A percentile compares a stretch with the other conserved stretches of the same genome.
These are phyloP conservation scores for Kodamaea laetipori DNA, from an alignment of 805 yeast genomes.

Conservation along the genomic window DNA sequence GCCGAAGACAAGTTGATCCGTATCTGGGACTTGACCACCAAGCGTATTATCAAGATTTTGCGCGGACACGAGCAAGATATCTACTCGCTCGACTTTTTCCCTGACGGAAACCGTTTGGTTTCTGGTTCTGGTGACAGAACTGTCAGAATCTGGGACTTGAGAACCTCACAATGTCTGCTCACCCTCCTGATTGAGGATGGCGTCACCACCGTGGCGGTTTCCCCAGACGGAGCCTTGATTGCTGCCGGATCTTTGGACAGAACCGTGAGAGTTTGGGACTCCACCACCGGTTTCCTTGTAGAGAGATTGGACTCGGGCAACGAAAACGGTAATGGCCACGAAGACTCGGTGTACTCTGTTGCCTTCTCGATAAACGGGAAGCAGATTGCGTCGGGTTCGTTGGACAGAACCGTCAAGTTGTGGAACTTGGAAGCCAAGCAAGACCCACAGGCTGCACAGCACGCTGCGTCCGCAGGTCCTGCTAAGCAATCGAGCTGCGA, in stretches of 20 bases:
- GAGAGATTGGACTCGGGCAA: constrained; percentile 90
- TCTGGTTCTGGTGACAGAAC: constrained; percentile 97
- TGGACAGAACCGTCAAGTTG: constrained; percentile 92
- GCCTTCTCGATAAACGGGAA: constrained; percentile 90
- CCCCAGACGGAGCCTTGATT: constrained; percentile 90
- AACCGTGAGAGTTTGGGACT: constrained; percentile 96
- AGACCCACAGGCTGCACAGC: constrained; percentile 26
- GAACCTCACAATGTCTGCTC: constrained; percentile 83
- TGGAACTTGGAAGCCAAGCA: constrained; percentile 80
- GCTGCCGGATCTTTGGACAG: constrained; percentile 97
- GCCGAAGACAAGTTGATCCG: constrained; percentile 89
- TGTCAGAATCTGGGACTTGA: constrained; percentile 94
- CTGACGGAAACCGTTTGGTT: constrained; percentile 89
- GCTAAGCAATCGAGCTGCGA: constrained; percentile 64
- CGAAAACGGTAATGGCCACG: constrained; percentile 89
- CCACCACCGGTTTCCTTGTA: constrained; percentile 85
- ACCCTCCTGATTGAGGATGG: constrained; percentile 95
- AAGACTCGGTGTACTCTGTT: constrained; percentile 93
- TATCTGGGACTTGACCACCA: constrained; percentile 90
- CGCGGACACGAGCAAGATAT: constrained; percentile 98
- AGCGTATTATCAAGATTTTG: constrained; percentile 81
- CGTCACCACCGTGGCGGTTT: constrained; percentile 95
- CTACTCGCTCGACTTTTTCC: constrained; percentile 92
- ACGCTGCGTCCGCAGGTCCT: constrained; percentile 19
- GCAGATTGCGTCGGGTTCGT: constrained; percentile 91